These are phyloP conservation scores for Kalanchoe fedtschenkoi DNA, from an alignment of 164 flowering plant species.

Conservation along the genomic window DNA sequence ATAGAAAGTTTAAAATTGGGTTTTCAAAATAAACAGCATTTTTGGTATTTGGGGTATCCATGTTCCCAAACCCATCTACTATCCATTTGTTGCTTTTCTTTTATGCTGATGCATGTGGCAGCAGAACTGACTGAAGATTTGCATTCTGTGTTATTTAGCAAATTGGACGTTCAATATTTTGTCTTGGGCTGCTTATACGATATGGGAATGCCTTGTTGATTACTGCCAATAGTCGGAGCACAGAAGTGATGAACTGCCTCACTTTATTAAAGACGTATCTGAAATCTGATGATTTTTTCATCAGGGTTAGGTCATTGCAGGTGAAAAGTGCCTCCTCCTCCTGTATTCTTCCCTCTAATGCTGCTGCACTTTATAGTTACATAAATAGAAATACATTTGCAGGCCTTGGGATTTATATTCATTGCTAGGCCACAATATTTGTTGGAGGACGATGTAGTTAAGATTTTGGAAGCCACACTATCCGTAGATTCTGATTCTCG, in stretches of 20 bases:
- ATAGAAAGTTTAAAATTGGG: too few relatives aligned
- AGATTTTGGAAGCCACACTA: constrained; percentile 62
- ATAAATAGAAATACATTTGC: constrained; percentile 11
- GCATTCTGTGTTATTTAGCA: constrained; percentile 36
- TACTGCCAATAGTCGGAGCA: constrained; percentile 21
- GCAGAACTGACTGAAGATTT: neutral
- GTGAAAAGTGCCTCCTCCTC: constrained; percentile 21
- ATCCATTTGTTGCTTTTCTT: neutral
- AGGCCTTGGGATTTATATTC: constrained; percentile 85
- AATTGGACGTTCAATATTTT: constrained; percentile 79
- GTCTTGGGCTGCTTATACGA: constrained; percentile 85
- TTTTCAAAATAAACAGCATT: too few relatives aligned
- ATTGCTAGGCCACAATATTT: constrained; percentile 84
- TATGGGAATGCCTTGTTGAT: constrained; percentile 59
- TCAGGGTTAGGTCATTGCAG: constrained; percentile 84
- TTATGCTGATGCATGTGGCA: neutral
- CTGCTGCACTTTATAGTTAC: constrained; percentile 3
- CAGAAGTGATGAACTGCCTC: constrained; percentile 40
- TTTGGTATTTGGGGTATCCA: too few relatives aligned
- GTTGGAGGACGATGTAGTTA: constrained; percentile 74
- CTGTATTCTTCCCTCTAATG: neutral
- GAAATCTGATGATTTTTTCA: constrained; percentile 48
- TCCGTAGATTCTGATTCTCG: constrained; percentile 56
- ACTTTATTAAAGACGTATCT: constrained; percentile 61
- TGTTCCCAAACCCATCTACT: neutral